phyloP scores from a whole-genome alignment of 192 early-diverging fungal species.

The Funneliformis mosseae region DNA sequence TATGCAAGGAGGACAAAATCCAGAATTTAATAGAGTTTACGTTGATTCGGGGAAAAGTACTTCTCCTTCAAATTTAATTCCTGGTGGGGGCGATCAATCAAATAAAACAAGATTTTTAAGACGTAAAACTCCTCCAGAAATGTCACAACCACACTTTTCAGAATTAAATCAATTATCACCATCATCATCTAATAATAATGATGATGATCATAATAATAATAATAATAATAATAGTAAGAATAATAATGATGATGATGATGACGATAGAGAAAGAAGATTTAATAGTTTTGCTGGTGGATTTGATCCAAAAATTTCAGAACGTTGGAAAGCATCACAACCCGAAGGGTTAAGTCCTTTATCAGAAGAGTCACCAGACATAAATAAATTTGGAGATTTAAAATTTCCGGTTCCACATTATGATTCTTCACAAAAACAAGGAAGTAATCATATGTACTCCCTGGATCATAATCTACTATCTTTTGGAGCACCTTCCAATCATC shows the following conservation, averaged over 20 bases:
- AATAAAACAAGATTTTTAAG: background rate
- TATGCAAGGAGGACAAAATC: background rate
- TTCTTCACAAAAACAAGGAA: background rate
- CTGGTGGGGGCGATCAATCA: background rate
- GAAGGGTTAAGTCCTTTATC: background rate
- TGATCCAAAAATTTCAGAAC: background rate
- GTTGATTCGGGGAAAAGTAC: background rate
- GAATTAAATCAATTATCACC: background rate
- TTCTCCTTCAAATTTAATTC: background rate
- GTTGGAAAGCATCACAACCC: background rate
- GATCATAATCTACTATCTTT: background rate
- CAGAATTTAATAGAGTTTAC: background rate
- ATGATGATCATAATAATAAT: too few relatives aligned
- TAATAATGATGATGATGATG: background rate
- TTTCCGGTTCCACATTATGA: background rate
- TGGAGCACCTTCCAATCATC: background rate
- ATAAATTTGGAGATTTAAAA: background rate
- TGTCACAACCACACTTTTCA: background rate
- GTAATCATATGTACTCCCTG: background rate
- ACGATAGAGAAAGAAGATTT: background rate
- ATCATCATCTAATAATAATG: too few relatives aligned
- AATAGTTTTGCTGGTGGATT: background rate
- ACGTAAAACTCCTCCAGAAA: background rate
- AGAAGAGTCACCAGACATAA: slow-evolving; percentile 1
- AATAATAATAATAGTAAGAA: too few relatives aligned